Base-by-base conservation (phyloP, 2,329 filamentous ascomycete species). In the Coleophoma crateriformis region DNA sequence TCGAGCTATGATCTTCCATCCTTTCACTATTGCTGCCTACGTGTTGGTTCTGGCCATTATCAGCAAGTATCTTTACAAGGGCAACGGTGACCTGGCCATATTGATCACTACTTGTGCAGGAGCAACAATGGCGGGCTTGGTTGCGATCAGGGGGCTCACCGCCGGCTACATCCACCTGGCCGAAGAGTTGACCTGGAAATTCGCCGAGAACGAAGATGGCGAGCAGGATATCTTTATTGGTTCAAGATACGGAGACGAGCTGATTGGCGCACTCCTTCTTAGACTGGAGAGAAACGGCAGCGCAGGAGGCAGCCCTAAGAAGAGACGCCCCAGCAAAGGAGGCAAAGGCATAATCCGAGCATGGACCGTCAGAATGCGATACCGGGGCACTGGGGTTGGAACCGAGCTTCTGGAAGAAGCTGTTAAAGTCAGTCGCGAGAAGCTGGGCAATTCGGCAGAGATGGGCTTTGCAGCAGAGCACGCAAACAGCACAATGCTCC, bases 381-480 rank as follows among this genome's bases (percentile, higher is more conserved):
- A 89, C 65, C 78, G 90, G 22, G 74, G 79, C 33, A 80, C 81
- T 54, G 89, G 90, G 0, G 73, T 95, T 20, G 90, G 90, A 3
- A 76, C 72, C 38, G 84, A 83, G 33, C 68, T 96, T 60, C 72
- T 96, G 44, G 79, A 85, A 57, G 85, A 88, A 58, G 88, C 87
- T 2, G 82, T 91, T 2, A 75, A 76, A 50, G 66, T 85, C 48
- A 85, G 86, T 52, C 78, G 79, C 58, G 82, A 84, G 66, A 79
- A 78, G 61, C 85, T 85, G 50, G 87, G 88, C 39, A 79, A 79
- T 51, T 82, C 81, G 33, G 81, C 79, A 2, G 75, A 82, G 50
- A 72, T 91, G 46, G 81, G 84, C 2, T 95, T 95, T 65, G 87
- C 86, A 7, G 71, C 76, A 47, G 81, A 87, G 56, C 90, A 95